Base-by-base conservation (phyloP, 1,284 basidiomycete species). In the Inonotus hispidus region DNA sequence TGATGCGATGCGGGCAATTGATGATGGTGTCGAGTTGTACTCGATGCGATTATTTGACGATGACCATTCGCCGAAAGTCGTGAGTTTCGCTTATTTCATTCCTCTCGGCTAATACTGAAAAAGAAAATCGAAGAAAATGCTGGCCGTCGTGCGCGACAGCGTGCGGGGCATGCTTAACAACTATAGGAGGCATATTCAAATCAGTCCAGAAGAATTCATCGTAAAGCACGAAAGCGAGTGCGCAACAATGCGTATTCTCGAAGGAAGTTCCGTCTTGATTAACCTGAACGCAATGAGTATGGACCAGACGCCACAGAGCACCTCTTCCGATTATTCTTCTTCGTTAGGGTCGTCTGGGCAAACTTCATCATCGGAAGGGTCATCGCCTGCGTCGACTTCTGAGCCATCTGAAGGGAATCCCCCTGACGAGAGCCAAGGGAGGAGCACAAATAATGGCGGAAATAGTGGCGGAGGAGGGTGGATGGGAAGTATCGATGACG, bases 21-120 rank as follows among this genome's bases (percentile, higher is more conserved):
- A 60, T 19, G 57, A 56, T 46, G 62, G 62, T 21, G 62, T 63
- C 6, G 47, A 56, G 13, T 41, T 63, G 8, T 63, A 59, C 46
- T 41, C 53, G 43, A 27, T 60, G 54, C 58, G 46, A 14, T 43
- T 49, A n/a, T 55, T 54, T 47, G 57, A 58, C 4, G 56, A 59
- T 19, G 43, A 32, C 32, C 16, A 43, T 43, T 49, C 35, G 2
- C 53, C 61, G 10, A 55, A 53, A 32, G 61, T 62, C 11, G 57
- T 58, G 25, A 47, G 53, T 53, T 7, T 23, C 14, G 4, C 16
- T 25, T 23, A 10, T 41, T 45, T 19, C 19, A 16, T 53, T 41
- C 19, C 23, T 19, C 8, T 38, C 37, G 39, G 25, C 21, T 32
- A 43, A 21, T n/a, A n/a, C 19, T 21, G 19, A 43, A n/a, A 16